Base-by-base conservation (phyloP, 2,329 filamentous ascomycete species). In the Pezicula carpinea region DNA sequence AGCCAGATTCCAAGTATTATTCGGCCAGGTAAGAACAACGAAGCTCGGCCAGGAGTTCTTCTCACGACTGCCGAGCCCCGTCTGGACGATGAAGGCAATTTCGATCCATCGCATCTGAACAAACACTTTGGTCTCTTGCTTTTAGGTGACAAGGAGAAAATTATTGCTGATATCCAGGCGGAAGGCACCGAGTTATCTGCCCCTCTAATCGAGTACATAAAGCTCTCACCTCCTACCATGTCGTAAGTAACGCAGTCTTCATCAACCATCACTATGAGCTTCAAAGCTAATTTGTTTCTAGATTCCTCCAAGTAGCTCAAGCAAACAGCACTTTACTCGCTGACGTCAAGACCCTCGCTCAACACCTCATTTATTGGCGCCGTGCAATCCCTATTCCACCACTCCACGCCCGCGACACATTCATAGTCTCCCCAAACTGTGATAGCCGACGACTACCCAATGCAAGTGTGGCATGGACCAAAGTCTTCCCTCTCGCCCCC, bases 291-390 rank as follows among this genome's bases (percentile, higher is more conserved):
- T 6, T 3, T 32, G 19, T 72, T 39, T 40, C 17, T 23, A 40
- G 38, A 40, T 83, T 86, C 62, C 70, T 81, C 46, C 87, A 91
- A 63, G 80, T 89, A 45, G 81, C 84, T 14, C 79, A 83, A 55
- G 80, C 77, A 54, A 81, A 86, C 43, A 79, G 83, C 17, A 84
- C 97, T 44, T 83, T 86, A 3, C 75, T 93, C 1, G 76, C 81
- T 26, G 88, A 95, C 56, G 85, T 97, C 53, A 85, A 92, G 53
- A 85, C 89, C 57, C 87, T 95, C 52, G 90, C 91, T 8, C 87
- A 89, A 48, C 93, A 97, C 69, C 85, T 99, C 53, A 90, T 97
- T 51, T 95, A 95, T 69, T 97, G 92, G 91, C 84, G 93, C 19
- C 85, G 91, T 48, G 93, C 92, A 39, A 87, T 95, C 50, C 86